Conservation (phyloP, 768 basidiomycete species). For the Chiua virens region DNA sequence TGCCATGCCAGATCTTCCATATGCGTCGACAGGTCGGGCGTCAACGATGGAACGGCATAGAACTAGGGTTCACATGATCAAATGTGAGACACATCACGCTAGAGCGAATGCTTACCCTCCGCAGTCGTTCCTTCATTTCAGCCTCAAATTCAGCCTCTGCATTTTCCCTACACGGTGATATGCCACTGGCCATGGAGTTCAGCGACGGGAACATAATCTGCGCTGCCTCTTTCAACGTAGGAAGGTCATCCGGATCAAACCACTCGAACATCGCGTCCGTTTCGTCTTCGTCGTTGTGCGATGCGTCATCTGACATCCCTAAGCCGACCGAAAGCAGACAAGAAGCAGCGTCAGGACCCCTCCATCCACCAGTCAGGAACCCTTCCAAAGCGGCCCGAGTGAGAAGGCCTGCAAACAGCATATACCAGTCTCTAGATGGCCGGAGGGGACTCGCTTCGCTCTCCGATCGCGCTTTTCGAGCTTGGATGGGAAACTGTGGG, state of each 20-base stretch:
- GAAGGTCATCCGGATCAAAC: conserved; percentile 78
- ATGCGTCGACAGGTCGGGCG: conserved; percentile 74
- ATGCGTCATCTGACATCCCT: conserved; percentile 37
- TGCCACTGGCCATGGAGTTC: conserved; percentile 26
- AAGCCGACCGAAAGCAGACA: conserved; percentile 73
- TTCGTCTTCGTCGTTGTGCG: conserved; percentile 34
- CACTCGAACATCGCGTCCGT: conserved; percentile 45
- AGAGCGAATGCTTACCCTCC: conserved; percentile 50
- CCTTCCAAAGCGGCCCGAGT: conserved; percentile 86
- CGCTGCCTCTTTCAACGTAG: conserved; percentile 62
- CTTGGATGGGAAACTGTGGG: conserved; percentile 8
- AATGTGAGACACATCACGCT: background rate
- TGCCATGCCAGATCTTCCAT: conserved; percentile 72
- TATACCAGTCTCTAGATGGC: conserved; percentile 81
- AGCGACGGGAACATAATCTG: conserved; percentile 68
- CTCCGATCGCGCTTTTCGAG: conserved; percentile 31
- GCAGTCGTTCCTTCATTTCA: conserved; percentile 73
- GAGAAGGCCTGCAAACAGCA: conserved; percentile 71
- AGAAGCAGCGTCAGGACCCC: conserved; percentile 66
- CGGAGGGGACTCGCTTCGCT: conserved; percentile 52
- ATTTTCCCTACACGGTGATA: conserved; percentile 37
- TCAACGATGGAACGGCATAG: conserved; percentile 68
- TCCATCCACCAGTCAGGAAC: conserved; percentile 81
- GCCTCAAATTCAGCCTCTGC: conserved; percentile 71
- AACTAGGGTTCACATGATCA: conserved; percentile 50